These are phyloP conservation scores for Skeletonema marinoi DNA, from an alignment of 108 stramenopile species.

Conservation along the genomic window DNA sequence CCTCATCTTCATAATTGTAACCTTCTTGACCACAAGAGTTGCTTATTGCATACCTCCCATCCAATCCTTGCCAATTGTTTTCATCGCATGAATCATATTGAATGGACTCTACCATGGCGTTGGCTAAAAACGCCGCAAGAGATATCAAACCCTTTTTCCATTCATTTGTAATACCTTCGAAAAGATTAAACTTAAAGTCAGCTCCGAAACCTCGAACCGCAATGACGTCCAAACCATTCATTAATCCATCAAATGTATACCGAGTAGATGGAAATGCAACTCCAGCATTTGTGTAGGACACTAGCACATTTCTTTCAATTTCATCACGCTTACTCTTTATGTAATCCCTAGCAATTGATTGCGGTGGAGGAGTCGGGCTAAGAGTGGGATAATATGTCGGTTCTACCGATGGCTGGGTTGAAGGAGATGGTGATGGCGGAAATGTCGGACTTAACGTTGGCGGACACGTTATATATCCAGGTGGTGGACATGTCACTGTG, in stretches of 20 bases:
- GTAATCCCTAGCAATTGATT: background rate
- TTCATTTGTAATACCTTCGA: conserved; percentile 8
- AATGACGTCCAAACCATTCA: conserved; percentile 19
- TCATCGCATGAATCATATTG: conserved; percentile 54
- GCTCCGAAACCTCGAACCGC: conserved; percentile 19
- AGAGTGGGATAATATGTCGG: background rate
- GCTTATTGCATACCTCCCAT: conserved; percentile 38
- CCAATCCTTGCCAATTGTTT: conserved; percentile 33
- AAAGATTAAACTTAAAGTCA: conserved; percentile 24
- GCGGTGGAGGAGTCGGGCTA: background rate
- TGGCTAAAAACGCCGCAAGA: conserved; percentile 13
- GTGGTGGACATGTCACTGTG: background rate
- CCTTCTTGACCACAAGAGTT: conserved; percentile 52
- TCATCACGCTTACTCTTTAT: conserved; percentile 7
- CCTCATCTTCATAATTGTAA: conserved; percentile 45
- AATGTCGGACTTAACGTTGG: background rate
- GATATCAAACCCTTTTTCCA: conserved; percentile 9
- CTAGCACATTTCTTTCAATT: conserved; percentile 30
- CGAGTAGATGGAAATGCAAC: conserved; percentile 21
- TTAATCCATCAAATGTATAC: conserved; percentile 30
- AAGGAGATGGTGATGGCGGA: background rate
- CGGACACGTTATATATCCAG: background rate
- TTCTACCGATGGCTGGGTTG: background rate
- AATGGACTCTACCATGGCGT: conserved; percentile 49
- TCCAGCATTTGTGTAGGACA: conserved; percentile 21